phyloP scores from a whole-genome alignment of 345 rosid species.

The Pugionium cornutum region DNA sequence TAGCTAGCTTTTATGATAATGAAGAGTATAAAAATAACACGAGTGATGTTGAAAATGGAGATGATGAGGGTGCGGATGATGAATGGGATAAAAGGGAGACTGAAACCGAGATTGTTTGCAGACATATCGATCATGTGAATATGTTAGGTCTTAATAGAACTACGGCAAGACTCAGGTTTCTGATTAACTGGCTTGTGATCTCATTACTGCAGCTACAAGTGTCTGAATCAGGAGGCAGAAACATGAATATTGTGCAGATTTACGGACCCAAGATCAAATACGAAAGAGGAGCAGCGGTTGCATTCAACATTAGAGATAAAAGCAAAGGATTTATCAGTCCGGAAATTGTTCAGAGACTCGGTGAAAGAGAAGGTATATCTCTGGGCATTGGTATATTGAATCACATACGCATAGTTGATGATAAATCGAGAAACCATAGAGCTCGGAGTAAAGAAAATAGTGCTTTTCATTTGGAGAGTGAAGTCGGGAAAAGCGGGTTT shows the following conservation, averaged over 20 bases:
- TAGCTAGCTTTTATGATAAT: constrained; percentile 41
- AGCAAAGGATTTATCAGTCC: constrained; percentile 71
- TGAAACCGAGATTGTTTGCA: constrained; percentile 69
- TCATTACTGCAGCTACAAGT: constrained; percentile 70
- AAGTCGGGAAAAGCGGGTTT: constrained; percentile 71
- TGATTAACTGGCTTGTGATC: constrained; percentile 77
- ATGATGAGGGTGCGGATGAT: constrained; percentile 55
- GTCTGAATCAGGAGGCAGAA: constrained; percentile 40
- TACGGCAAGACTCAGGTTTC: constrained; percentile 60
- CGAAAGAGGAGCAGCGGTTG: constrained; percentile 90
- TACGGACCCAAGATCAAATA: constrained; percentile 93
- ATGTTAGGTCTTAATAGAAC: constrained; percentile 74
- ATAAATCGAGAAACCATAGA: constrained; percentile 55
- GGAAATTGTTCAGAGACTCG: constrained; percentile 80
- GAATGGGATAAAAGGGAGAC: constrained; percentile 77
- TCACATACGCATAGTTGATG: constrained; percentile 74
- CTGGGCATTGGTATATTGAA: constrained; percentile 83
- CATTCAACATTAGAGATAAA: constrained; percentile 76
- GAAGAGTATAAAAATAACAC: constrained; percentile 46
- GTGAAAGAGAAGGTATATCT: constrained; percentile 84
- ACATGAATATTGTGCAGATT: constrained; percentile 69
- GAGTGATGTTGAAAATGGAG: constrained; percentile 32
- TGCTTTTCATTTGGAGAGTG: constrained; percentile 58
- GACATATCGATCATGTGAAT: constrained; percentile 69
- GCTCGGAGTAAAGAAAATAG: constrained; percentile 59